Evolutionary conservation across 306 rosid genomes (phyloP).

Genomic region (Lagenaria siceraria): DNA sequence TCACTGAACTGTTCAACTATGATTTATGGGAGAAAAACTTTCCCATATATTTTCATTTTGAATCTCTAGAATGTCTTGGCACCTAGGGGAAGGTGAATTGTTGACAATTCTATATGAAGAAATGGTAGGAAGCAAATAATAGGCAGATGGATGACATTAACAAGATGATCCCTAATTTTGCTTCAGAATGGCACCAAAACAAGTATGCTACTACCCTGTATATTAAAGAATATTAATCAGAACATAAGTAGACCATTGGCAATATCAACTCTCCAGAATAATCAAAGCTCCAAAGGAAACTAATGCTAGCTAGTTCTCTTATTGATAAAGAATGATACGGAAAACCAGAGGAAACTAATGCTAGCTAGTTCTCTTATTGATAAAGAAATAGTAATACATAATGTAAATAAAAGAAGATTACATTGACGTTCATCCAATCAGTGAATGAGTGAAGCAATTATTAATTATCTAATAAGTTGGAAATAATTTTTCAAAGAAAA

Average conservation of each 20-base stretch:
- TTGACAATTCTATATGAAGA: neutral
- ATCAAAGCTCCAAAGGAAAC: neutral
- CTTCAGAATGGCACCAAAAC: neutral
- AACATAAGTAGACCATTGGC: neutral
- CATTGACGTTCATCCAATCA: neutral
- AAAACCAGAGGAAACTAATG: neutral
- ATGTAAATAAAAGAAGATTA: neutral
- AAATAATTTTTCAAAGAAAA: neutral
- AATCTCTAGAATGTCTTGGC: neutral
- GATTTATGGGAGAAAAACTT: neutral
- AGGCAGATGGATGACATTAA: neutral
- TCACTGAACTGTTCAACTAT: neutral
- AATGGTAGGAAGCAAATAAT: neutral
- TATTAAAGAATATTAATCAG: neutral
- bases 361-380: neutral
- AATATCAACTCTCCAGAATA: neutral
- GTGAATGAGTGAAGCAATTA: neutral
- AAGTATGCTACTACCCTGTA: neutral
- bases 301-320: neutral
- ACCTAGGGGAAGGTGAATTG: neutral
- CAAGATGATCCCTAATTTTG: neutral
- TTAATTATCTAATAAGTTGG: neutral
- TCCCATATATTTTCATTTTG: neutral
- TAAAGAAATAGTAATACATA: neutral
- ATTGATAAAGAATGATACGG: neutral